Evolutionary conservation across 2,329 filamentous ascomycete genomes (phyloP).

Genomic region (Boeremia exigua): DNA sequence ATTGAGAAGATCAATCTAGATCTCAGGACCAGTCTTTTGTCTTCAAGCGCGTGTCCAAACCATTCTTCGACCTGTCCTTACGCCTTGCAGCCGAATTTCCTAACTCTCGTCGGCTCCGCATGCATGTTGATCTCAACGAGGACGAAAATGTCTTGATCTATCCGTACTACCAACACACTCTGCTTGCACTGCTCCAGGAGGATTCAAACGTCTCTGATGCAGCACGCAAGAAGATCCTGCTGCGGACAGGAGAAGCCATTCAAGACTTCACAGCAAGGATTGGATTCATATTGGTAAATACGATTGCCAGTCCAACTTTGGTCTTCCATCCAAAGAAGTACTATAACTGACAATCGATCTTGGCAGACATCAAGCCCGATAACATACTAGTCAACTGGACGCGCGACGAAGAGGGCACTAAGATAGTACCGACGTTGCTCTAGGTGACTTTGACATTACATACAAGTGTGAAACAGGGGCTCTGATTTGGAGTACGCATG

Average conservation of each 20-base stretch:
- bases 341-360: neutral
- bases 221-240: neutral
- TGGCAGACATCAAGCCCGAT: neutral
- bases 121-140: neutral
- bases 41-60: conserved; percentile 41
- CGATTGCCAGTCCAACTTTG: neutral
- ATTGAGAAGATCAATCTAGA: too few relatives aligned
- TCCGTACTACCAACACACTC: neutral
- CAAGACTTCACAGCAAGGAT: neutral
- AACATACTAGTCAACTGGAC: neutral
- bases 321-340: neutral
- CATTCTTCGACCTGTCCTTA: conserved; percentile 42
- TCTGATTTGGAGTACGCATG: conserved; percentile 31
- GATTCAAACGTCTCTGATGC: neutral
- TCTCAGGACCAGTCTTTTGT: conserved; percentile 38
- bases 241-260: neutral
- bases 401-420: neutral
- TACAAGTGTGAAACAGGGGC: conserved; percentile 17
- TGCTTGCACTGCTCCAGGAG: neutral
- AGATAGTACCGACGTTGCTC: neutral
- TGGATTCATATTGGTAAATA: neutral
- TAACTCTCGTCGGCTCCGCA: conserved; percentile 3
- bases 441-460: neutral
- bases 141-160: neutral
- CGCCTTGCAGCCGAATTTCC: conserved; percentile 43